Evolutionary conservation across 305 asterid species (phyloP).

Genomic region (Fraxinus paxiana): DNA sequence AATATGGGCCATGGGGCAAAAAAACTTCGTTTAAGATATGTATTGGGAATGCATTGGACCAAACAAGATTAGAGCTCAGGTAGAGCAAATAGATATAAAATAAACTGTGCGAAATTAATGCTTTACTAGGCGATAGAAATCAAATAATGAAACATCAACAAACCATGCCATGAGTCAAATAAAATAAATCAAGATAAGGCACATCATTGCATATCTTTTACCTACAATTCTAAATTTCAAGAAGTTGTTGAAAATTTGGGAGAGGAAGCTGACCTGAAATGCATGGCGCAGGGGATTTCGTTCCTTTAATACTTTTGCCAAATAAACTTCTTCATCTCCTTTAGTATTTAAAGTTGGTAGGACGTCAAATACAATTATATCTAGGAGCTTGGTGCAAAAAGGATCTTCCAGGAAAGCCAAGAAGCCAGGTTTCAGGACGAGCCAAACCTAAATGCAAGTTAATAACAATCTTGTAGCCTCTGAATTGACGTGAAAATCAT

Average conservation of each 20-base stretch:
- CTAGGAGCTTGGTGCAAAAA: slow-evolving; percentile 61
- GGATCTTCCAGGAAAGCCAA: slow-evolving; percentile 83
- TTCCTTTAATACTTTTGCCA: slow-evolving; percentile 55
- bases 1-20: not conserved
- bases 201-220: not conserved
- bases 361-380: slow-evolving; percentile 67
- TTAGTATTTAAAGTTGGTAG: slow-evolving; percentile 45
- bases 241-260: not conserved
- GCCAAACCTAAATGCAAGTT: slow-evolving; percentile 73
- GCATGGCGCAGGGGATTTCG: slow-evolving; percentile 73
- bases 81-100: not conserved
- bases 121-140: not conserved
- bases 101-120: not conserved
- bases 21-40: not conserved
- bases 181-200: not conserved
- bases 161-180: slow-evolving; percentile 5
- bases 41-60: not conserved
- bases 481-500: slow-evolving; percentile 8
- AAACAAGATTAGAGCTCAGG: not conserved
- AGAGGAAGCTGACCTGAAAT: slow-evolving; percentile 56
- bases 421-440: slow-evolving; percentile 85
- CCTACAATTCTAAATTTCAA: slow-evolving; percentile 12
- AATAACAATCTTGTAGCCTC: slow-evolving; percentile 15
- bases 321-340: slow-evolving; percentile 42
- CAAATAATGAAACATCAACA: not conserved